Evolutionary conservation across 345 rosid species (phyloP).

Genomic region (Cardamine chenopodiifolia): DNA sequence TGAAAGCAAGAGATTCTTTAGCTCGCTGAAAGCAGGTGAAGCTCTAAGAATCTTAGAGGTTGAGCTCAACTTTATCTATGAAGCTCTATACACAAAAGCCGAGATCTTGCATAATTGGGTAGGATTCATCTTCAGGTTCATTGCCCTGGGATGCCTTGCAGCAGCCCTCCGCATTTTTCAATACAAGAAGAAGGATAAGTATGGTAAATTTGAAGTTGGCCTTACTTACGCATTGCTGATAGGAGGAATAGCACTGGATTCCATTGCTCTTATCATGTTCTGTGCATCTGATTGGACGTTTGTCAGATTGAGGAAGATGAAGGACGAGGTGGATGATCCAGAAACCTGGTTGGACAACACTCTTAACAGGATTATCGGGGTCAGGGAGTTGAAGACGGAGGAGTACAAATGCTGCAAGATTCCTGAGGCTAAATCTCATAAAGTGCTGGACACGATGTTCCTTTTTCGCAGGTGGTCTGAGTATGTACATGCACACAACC

Average conservation of each 20-base stretch:
- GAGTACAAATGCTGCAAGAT: background rate
- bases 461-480: constrained; percentile 60
- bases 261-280: constrained; percentile 49
- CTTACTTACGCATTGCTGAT: constrained; percentile 45
- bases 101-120: background rate
- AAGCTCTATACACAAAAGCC: constrained; percentile 49
- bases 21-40: background rate
- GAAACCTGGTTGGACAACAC: background rate
- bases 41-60: constrained; percentile 47
- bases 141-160: constrained; percentile 16
- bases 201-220: constrained; percentile 30
- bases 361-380: constrained; percentile 29
- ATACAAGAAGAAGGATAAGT: background rate
- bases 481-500: constrained; percentile 49
- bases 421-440: background rate
- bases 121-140: constrained; percentile 37
- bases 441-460: constrained; percentile 42
- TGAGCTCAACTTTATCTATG: constrained; percentile 52
- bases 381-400: constrained; percentile 20
- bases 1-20: constrained; percentile 31
- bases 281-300: constrained; percentile 65
- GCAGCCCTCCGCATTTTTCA: constrained; percentile 23
- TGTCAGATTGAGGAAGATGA: constrained; percentile 31
- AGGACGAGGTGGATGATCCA: constrained; percentile 9
- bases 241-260: constrained; percentile 44